Percentiles rank a stretch among this genome's conserved stretches.
Conservation (phyloP, 2,329 filamentous ascomycete genomes). For the Fusarium albidum region DNA sequence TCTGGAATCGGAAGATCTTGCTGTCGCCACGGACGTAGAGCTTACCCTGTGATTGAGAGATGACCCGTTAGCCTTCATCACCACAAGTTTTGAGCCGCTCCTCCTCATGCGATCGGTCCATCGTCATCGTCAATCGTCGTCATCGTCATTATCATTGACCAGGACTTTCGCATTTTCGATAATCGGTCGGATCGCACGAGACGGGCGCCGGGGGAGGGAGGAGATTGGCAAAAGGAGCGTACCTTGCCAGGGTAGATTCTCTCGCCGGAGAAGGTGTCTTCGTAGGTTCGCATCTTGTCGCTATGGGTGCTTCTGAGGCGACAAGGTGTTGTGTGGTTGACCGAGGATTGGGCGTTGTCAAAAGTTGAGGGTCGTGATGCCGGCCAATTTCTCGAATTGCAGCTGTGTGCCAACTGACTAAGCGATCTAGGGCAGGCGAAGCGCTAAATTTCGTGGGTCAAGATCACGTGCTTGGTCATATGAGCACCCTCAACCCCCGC, state of each 20-base stretch:
- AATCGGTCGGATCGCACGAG: slow-evolving; percentile 36
- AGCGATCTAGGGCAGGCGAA: slow-evolving; percentile 50
- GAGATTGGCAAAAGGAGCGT: slow-evolving; percentile 45
- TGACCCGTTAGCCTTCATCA: slow-evolving; percentile 41
- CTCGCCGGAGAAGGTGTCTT: slow-evolving; percentile 71
- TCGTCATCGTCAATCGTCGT: no score
- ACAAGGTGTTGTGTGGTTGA: slow-evolving; percentile 53
- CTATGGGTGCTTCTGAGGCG: slow-evolving; percentile 50
- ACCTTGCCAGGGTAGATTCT: slow-evolving; percentile 75
- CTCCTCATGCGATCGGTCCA: slow-evolving; percentile 27
- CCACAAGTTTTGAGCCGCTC: slow-evolving; percentile 11
- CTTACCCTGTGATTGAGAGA: slow-evolving; percentile 81
- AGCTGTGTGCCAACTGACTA: slow-evolving; percentile 51
- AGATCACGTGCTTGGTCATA: slow-evolving; percentile 44
- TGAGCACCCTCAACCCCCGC: slow-evolving; percentile 8
- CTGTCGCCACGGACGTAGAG: slow-evolving; percentile 99
- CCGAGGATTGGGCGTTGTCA: slow-evolving; percentile 50
- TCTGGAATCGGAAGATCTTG: slow-evolving; percentile 99
- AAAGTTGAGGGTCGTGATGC: slow-evolving; percentile 46
- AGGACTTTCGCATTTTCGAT: slow-evolving; percentile 29
- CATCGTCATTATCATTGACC: slow-evolving; percentile 17
- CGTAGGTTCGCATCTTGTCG: slow-evolving; percentile 72
- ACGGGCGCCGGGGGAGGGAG: no score
- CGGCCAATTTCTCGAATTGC: slow-evolving; percentile 52
- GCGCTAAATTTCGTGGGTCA: slow-evolving; percentile 32